Percentiles rank a stretch among this genome's conserved stretches.
These are phyloP conservation scores for Quercus agrifolia DNA, from an alignment of 306 rosid species.

Conservation along the genomic window DNA sequence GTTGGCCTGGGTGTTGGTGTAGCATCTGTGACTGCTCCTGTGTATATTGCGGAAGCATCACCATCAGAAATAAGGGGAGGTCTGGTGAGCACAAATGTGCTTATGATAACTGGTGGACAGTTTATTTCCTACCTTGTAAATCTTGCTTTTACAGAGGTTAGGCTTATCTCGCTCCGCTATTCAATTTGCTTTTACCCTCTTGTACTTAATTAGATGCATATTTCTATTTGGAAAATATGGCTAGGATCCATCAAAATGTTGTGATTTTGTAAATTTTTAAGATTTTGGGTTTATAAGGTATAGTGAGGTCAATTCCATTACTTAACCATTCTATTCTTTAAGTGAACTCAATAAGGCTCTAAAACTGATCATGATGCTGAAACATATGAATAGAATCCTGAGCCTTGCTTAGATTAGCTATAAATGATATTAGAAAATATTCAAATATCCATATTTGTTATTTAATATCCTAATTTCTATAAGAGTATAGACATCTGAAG, in stretches of 20 bases:
- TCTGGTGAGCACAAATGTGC: conserved; percentile 71
- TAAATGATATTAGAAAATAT: neutral
- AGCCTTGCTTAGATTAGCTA: neutral
- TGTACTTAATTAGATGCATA: neutral
- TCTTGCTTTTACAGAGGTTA: conserved; percentile 71
- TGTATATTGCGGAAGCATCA: conserved; percentile 86
- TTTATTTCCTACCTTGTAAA: conserved; percentile 72
- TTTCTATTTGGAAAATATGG: neutral
- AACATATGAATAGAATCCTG: neutral
- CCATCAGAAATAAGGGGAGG: conserved; percentile 91
- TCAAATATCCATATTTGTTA: neutral
- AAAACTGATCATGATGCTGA: neutral
- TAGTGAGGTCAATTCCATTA: neutral
- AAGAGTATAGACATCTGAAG: neutral
- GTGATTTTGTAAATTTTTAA: neutral
- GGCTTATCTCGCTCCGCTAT: conserved; percentile 23
- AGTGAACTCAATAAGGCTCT: neutral
- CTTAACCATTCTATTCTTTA: neutral
- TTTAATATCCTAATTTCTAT: neutral
- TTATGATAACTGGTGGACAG: conserved; percentile 87
- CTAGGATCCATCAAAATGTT: neutral
- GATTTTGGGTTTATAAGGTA: neutral
- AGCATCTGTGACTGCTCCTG: conserved; percentile 89
- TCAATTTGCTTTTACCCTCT: neutral
- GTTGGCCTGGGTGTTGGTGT: conserved; percentile 73